Evolutionary conservation across 345 rosid genomes (phyloP).

Genomic region (Citrus unshiu): DNA sequence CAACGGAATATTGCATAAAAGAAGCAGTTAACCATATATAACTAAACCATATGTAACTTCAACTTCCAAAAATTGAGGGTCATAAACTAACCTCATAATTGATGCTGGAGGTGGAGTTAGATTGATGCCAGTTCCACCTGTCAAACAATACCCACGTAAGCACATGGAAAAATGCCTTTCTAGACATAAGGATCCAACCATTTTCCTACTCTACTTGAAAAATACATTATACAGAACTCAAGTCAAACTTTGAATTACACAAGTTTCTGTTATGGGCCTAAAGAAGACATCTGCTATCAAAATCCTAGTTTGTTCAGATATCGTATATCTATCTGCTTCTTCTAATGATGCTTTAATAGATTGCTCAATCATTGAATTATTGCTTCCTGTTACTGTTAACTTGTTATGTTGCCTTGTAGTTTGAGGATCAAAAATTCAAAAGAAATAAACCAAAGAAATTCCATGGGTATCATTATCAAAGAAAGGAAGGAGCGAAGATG

Average conservation of each 20-base stretch:
- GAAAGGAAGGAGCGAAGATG: background rate
- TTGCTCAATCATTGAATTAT: background rate
- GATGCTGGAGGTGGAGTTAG: conserved; percentile 91
- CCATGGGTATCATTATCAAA: background rate
- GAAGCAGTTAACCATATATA: background rate
- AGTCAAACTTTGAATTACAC: background rate
- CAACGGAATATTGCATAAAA: background rate
- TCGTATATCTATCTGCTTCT: background rate
- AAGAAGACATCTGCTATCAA: background rate
- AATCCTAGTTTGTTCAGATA: background rate
- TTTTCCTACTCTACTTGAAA: background rate
- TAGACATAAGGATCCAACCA: background rate
- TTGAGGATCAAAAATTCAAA: background rate
- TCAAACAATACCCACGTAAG: conserved; percentile 16
- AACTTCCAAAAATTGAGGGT: background rate
- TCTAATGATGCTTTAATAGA: background rate
- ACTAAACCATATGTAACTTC: too few species aligned
- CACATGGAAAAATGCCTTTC: conserved; percentile 7
- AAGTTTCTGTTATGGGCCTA: background rate
- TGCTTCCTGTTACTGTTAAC: background rate
- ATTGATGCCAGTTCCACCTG: conserved; percentile 99
- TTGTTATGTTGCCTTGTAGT: background rate
- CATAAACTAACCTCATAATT: conserved; percentile 66
- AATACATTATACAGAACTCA: background rate
- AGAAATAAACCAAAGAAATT: background rate